Evolutionary conservation across 2,329 filamentous ascomycete species (phyloP), one percentile per base, ranked within the genome.

Genomic region (Kalaharituber pfeilii): DNA sequence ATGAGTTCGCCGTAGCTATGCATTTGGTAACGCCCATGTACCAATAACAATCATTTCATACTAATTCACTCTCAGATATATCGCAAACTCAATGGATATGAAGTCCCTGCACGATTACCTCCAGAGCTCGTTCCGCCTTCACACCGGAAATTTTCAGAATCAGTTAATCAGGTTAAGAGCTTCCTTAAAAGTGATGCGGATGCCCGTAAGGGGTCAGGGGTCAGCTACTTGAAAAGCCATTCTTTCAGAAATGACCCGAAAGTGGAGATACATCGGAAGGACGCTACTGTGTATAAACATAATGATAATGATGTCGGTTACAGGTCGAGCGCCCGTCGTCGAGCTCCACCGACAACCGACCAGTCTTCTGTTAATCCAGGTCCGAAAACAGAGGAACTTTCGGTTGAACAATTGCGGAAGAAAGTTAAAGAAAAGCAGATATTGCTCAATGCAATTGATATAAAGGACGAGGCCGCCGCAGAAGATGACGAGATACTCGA

Each of bases 1-100:
- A 98, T 66, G 91, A 98, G 66, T 98, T 98, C 66, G 88, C 91
- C 7, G 89, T 98, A 52, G 87, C 88, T 8, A 98, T 98, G 91
- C 91, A 98, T 75, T 72, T 98, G 69, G n/a, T n/a, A n/a, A n/a
- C n/a, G n/a, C n/a, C n/a, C n/a, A 57, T 59, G 56, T 27, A 29
- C 30, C 30, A 36, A 9, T 18, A 36, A 9, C n/a, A 36, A 9
- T 9, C 30, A 36, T 36, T 9, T 9, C n/a, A 18, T 36, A 36
- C n/a, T 36, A 18, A 36, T 36, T 36, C 30, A n/a, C n/a, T n/a
- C n/a, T n/a, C n/a, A n/a, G n/a, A 98, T 98, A 64, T 98, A 98
- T 71, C 79, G 91, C 63, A 94, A 93, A 67, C 76, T 98, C 52
- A 96, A 98, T 64, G 89, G 89, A 30, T 96, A 96, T 65, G 88